Evolutionary conservation across 176 grass and related monocot genomes (phyloP), one percentile per base, ranked within the genome.

Genomic region (Rhynchospora pubera): DNA sequence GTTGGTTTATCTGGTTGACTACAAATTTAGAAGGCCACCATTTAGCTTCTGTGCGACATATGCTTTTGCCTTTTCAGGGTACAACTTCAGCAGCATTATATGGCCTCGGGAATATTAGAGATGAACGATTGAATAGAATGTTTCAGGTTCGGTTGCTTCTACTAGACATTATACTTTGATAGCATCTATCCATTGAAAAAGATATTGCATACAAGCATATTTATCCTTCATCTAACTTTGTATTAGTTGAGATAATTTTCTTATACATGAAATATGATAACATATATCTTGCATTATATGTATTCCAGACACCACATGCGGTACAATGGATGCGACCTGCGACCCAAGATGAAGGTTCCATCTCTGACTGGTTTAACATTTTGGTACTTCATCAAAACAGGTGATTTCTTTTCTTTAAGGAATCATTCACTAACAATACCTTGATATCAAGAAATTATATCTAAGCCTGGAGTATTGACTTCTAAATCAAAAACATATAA

Each of bases 361-460:
- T 82, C 11, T 90, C 89, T 65, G 64, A 93, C n/a, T 91, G 90
- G 95, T 94, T 94, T 81, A 91, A 94, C 32, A 94, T 98, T 72
- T 85, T 94, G 47, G 85, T 94, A 88, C 82, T 98, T 82, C 92
- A 98, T 70, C 92, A 94, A 59, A 98, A 98, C 15, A 93, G 90
- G 92, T 91, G 32, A 15, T 47, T 48, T 57, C 47, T 47, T 68
- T 48, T 7, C 5, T 52, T 66, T 58, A 58, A 6, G 19, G 11
- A 81, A n/a, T 5, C 28, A 23, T 52, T 65, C 63, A 32, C 13
- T 34, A 75, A 74, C 60, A 46, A 28, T 26, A 32, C 64, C 60
- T 26, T 43, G 5, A 59, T 39, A 15, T 65, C 57, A 47, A 46
- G 18, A 6, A 59, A 63, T 65, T 68, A 24, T 0, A 32, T 11